Evolutionary conservation across 805 yeast species (phyloP).

Genomic region (Saccharomyces paradoxus): DNA sequence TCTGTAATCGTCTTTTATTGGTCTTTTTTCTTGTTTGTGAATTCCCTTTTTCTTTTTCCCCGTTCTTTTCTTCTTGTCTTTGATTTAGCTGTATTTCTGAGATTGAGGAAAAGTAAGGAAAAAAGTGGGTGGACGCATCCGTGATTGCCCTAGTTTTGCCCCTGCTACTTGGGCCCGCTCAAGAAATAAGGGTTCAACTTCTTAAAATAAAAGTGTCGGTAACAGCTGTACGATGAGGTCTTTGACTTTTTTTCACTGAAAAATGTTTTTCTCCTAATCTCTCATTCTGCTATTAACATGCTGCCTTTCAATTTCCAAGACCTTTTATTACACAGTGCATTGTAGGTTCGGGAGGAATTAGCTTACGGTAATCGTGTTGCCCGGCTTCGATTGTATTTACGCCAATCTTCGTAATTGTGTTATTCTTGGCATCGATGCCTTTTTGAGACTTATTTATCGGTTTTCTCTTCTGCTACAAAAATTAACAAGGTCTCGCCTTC

Average conservation of each 20-base stretch:
- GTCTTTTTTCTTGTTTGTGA: background rate
- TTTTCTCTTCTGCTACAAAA: background rate
- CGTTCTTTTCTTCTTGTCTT: background rate
- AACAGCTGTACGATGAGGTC: background rate
- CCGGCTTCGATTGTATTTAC: background rate
- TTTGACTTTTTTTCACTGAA: background rate
- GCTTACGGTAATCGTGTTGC: background rate
- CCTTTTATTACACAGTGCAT: background rate
- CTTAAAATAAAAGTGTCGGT: background rate
- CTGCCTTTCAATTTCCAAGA: background rate
- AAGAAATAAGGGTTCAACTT: background rate
- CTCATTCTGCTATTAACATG: background rate
- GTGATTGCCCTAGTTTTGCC: background rate
- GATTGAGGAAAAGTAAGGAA: background rate
- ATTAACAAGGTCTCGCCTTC: background rate
- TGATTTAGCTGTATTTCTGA: background rate
- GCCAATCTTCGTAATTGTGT: background rate
- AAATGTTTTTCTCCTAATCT: background rate
- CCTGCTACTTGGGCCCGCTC: background rate
- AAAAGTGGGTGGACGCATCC: background rate
- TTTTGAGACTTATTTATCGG: background rate
- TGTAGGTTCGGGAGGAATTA: background rate
- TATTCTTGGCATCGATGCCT: background rate
- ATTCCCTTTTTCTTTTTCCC: background rate
- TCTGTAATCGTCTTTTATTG: background rate